phyloP scores from a whole-genome alignment of 306 rosid species.

The Pachyrhizus erosus region DNA sequence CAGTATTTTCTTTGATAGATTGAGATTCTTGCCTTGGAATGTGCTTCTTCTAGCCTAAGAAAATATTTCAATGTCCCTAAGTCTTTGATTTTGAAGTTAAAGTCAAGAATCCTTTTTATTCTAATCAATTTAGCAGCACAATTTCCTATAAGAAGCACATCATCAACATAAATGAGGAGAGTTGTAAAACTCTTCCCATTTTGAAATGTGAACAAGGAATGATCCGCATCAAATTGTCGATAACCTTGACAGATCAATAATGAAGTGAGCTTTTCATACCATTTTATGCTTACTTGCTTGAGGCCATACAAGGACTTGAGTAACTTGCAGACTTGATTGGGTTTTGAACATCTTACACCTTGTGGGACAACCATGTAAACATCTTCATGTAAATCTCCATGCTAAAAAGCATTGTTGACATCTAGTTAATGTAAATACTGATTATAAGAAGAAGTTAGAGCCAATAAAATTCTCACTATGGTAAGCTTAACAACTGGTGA shows the following conservation, averaged over 20 bases:
- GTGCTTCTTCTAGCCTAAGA: neutral
- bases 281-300: neutral
- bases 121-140: no score
- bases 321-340: neutral
- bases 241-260: neutral
- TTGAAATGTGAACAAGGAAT: neutral
- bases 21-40: neutral
- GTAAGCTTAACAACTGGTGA: neutral
- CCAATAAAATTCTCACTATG: neutral
- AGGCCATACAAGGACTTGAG: neutral
- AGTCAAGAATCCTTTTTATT: no score
- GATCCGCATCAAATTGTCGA: neutral
- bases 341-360: neutral
- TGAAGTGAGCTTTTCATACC: neutral
- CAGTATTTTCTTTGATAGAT: neutral
- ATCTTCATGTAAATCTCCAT: neutral
- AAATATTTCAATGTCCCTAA: neutral
- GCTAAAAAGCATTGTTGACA: neutral
- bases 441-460: neutral
- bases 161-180: no score
- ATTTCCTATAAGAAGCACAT: no score
- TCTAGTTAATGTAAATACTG: neutral
- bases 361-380: neutral
- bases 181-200: no score
- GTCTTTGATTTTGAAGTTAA: no score